phyloP scores from a whole-genome alignment of 805 yeast genomes.

The Metschnikowia proteae region DNA sequence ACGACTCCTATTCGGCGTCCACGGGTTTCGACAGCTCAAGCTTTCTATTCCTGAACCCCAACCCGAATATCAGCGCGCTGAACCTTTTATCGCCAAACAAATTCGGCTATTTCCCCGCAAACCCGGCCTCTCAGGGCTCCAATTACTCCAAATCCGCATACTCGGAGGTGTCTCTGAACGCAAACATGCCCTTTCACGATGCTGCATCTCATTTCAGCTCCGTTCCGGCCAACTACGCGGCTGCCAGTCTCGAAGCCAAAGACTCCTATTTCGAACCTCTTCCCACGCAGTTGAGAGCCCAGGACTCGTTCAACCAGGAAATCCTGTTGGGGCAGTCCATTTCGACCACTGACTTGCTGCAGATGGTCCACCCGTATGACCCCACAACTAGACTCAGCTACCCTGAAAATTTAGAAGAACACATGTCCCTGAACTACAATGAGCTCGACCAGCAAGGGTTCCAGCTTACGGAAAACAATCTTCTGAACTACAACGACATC shows the following conservation, averaged over 20 bases:
- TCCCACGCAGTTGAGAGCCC: neutral
- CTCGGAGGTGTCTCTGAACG: constrained; percentile 36
- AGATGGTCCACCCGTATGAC: constrained; percentile 1
- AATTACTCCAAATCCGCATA: constrained; percentile 22
- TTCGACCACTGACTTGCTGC: constrained; percentile 30
- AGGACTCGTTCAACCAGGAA: constrained; percentile 30
- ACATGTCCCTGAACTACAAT: neutral
- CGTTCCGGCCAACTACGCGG: constrained; percentile 3
- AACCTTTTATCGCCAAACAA: constrained; percentile 20
- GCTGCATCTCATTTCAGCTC: constrained; percentile 31
- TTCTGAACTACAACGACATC: constrained; percentile 15
- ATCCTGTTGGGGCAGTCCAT: constrained; percentile 39
- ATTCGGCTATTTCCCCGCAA: constrained; percentile 8
- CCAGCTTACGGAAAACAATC: constrained; percentile 18
- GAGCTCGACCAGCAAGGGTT: neutral
- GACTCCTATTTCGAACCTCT: constrained; percentile 5
- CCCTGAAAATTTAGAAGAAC: neutral
- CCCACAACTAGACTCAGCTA: neutral
- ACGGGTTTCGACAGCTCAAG: neutral
- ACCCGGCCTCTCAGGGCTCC: constrained; percentile 9
- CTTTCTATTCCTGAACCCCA: constrained; percentile 11
- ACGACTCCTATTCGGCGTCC: neutral
- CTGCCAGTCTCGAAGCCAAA: neutral
- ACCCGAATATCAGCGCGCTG: constrained; percentile 11
- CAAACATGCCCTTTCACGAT: constrained; percentile 36